phyloP scores from a whole-genome alignment of 2,329 filamentous ascomycete genomes.

The Aureobasidium melanogenum region DNA sequence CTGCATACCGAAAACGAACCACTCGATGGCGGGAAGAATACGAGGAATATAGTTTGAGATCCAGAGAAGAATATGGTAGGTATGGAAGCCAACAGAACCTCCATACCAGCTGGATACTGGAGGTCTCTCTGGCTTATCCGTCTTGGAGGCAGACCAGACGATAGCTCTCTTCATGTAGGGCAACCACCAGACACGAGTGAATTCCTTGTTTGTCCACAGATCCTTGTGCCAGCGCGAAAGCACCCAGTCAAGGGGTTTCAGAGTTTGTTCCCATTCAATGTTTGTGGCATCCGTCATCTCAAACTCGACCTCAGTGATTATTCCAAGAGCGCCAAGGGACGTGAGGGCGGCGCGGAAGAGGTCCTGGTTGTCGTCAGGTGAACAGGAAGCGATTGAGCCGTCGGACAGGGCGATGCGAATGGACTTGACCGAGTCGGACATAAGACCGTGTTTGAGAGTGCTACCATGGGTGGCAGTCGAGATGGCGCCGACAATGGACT shows the following conservation, averaged over 20 bases:
- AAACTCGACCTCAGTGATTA: conserved; percentile 84
- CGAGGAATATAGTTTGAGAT: conserved; percentile 68
- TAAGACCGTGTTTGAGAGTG: conserved; percentile 70
- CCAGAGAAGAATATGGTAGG: conserved; percentile 87
- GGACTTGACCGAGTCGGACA: conserved; percentile 67
- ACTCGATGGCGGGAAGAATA: conserved; percentile 80
- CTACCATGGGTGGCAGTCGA: conserved; percentile 91
- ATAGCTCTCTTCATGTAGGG: conserved; percentile 84
- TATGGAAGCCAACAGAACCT: conserved; percentile 68
- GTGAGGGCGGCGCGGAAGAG: conserved; percentile 84
- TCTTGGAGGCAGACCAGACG: conserved; percentile 81
- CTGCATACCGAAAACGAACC: conserved; percentile 96
- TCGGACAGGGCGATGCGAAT: conserved; percentile 76
- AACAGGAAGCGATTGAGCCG: conserved; percentile 64
- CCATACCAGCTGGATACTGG: conserved; percentile 71
- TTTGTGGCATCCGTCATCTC: conserved; percentile 71
- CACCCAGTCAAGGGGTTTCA: conserved; percentile 61
- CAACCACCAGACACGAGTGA: conserved; percentile 95
- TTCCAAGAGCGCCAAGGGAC: conserved; percentile 80
- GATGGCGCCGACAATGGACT: conserved; percentile 87
- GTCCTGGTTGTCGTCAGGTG: conserved; percentile 56
- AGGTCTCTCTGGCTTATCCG: conserved; percentile 49
- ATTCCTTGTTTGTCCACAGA: conserved; percentile 80
- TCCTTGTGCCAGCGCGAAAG: conserved; percentile 61
- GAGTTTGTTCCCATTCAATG: conserved; percentile 76